Evolutionary conservation across 2,329 filamentous ascomycete species (phyloP), one percentile per base, ranked within the genome.

Genomic region (Cadophora luteo-olivacea): DNA sequence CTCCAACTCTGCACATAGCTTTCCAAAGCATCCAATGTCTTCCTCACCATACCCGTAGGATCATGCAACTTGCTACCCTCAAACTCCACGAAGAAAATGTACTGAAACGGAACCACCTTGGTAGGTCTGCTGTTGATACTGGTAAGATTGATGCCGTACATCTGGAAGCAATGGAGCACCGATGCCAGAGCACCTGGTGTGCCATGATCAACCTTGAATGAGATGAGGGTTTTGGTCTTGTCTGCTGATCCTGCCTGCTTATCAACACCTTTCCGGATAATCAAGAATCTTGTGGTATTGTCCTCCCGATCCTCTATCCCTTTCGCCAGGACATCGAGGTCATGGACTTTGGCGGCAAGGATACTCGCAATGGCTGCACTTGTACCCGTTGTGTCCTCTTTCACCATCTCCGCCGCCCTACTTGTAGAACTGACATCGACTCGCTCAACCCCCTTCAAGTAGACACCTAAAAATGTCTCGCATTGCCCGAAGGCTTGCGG

Each of bases 401-500:
- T 83, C 0, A 92, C 92, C 48, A 97, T 86, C 80, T 95, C 89
- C 0, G 94, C 95, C 0, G 93, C 96, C 72, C 89, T 90, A 74
- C 91, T 94, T 6, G 96, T 99, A 33, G 92, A 96, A 69, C 89
- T 91, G 54, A 93, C 91, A 77, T 98, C 94, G 69, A 95, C 87
- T 64, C 90, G 86, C 81, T 97, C 93, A n/a, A 91, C 84, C 55
- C 87, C 87, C 73, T 89, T 89, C 70, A 97, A 86, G 75, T 92
- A 84, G 33, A 84, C 82, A 9, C 85, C 83, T 32, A 97, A 86
- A 80, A 97, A 97, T 9, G 78, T 80, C 55, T 89, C 89, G 80
- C 94, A 97, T 81, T 99, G 96, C 32, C 94, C 94, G 84, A 96
- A 97, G 33, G 94, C 96, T 81, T 99, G 96, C 11, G 95, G 94